Evolutionary conservation across 75 land plant species (phyloP), one percentile per base, ranked within the genome.

Genomic region (Ceratopteris richardii): DNA sequence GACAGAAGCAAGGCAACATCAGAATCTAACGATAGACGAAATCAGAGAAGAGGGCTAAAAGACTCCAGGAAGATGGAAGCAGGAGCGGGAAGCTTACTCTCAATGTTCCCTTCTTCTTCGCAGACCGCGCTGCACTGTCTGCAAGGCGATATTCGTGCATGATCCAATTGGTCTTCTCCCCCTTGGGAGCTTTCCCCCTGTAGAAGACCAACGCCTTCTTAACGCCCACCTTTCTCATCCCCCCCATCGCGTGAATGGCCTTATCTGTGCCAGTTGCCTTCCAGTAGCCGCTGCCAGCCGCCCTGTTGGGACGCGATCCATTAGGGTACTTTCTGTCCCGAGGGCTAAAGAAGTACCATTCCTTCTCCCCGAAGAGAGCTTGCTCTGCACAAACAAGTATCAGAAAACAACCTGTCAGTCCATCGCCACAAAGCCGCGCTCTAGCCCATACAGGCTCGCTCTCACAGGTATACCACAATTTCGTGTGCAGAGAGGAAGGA

Each of bases 321-420:
- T 75, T 75, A 2, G 78, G 78, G 52, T 75, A 75, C 41, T 75
- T 75, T 21, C 75, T 30, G 58, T 75, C 78, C 9, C 78, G 27
- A 2, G 78, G 76, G 46, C 78, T 75, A 66, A 74, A 74, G 44
- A 74, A 74, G 16, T 74, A 74, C 77, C 77, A 74, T 29, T 74
- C 77, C 16, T 71, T 28, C 67, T 74, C 77, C 20, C 77, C 77
- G 52, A 69, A 69, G 0, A 65, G 63, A 9, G 77, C 74, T 57
- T 63, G 54, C 12, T 61, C 77, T 74, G 77, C 51, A 30, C 9
- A 33, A 33, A 33, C n/a, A n/a, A n/a, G n/a, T n/a, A 53, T 13
- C 17, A 51, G 29, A 20, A 52, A 16, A 19, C 11, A 17, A 10
- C 54, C 19, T 52, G 43, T 12, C 14, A 42, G 17, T 12, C 43